These are phyloP conservation scores for Peronospora farinosa DNA, from an alignment of 352 stramenopile genomes.

Conservation along the genomic window DNA sequence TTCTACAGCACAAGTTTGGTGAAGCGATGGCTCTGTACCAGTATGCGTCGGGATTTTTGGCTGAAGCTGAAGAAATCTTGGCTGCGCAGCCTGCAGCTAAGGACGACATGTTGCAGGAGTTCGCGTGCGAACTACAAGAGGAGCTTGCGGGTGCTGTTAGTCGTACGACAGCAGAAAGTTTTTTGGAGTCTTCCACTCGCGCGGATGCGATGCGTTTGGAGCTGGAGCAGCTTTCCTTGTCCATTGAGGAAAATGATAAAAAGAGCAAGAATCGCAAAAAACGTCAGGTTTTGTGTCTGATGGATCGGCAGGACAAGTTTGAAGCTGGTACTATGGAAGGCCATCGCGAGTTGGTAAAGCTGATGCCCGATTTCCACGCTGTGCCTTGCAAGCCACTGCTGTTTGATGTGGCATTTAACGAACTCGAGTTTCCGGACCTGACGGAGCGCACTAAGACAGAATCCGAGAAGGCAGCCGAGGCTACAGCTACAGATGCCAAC, in stretches of 20 bases:
- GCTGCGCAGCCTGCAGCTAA: conserved; percentile 49
- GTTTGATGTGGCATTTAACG: conserved; percentile 79
- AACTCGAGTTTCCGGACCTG: conserved; percentile 75
- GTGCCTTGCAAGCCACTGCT: conserved; percentile 74
- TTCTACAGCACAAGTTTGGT: conserved; percentile 56
- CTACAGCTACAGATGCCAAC: conserved; percentile 27
- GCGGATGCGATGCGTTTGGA: conserved; percentile 54
- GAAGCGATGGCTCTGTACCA: conserved; percentile 70
- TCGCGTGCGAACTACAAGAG: conserved; percentile 49
- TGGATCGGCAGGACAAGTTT: conserved; percentile 39
- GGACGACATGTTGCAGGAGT: conserved; percentile 55
- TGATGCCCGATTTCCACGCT: conserved; percentile 57
- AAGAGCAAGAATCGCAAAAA: conserved; percentile 53
- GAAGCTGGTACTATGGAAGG: conserved; percentile 36
- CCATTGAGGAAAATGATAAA: conserved; percentile 40
- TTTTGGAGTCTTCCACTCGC: conserved; percentile 54
- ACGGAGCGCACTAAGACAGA: conserved; percentile 70
- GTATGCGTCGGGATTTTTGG: conserved; percentile 55
- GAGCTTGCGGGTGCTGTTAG: conserved; percentile 62
- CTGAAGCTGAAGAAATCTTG: conserved; percentile 54
- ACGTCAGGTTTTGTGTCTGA: conserved; percentile 23
- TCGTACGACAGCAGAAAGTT: conserved; percentile 64
- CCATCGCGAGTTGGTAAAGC: conserved; percentile 56
- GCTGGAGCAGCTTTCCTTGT: conserved; percentile 53
- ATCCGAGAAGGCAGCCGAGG: conserved; percentile 59